A percentile compares a stretch with the other conserved stretches of the same genome.
phyloP scores from a whole-genome alignment of 495 filamentous ascomycete genomes.

The Immersiella caudata region DNA sequence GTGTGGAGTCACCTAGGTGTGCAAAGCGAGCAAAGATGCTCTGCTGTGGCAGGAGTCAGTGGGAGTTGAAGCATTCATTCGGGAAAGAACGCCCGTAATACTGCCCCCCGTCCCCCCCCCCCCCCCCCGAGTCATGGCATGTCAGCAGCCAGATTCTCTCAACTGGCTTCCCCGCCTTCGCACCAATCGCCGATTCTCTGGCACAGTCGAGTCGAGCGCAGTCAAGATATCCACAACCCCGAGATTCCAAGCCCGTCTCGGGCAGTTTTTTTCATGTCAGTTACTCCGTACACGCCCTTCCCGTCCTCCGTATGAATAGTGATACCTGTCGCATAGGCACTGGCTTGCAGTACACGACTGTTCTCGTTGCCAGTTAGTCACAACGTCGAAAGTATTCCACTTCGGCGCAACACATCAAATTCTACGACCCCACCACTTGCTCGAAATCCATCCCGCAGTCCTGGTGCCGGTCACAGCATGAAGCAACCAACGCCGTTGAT shows the following conservation, averaged over 20 bases:
- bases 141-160: neutral
- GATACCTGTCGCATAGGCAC: neutral
- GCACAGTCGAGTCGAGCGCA: neutral
- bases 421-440: neutral
- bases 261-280: neutral
- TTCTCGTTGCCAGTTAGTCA: neutral
- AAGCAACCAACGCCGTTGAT: neutral
- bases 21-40: neutral
- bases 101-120: no score
- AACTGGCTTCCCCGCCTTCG: neutral
- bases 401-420: neutral
- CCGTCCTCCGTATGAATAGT: neutral
- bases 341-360: neutral
- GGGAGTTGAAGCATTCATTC: neutral
- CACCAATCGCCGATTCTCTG: neutral
- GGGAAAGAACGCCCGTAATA: conserved; percentile 2
- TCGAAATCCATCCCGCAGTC: neutral
- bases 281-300: neutral
- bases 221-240: neutral
- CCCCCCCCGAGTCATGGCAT: neutral
- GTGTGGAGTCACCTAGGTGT: neutral
- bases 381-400: neutral
- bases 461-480: neutral
- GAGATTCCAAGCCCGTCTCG: neutral
- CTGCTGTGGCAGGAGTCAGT: neutral